These are phyloP conservation scores for Umbilicaria muhlenbergii DNA, from an alignment of 495 filamentous ascomycete genomes.

Conservation along the genomic window DNA sequence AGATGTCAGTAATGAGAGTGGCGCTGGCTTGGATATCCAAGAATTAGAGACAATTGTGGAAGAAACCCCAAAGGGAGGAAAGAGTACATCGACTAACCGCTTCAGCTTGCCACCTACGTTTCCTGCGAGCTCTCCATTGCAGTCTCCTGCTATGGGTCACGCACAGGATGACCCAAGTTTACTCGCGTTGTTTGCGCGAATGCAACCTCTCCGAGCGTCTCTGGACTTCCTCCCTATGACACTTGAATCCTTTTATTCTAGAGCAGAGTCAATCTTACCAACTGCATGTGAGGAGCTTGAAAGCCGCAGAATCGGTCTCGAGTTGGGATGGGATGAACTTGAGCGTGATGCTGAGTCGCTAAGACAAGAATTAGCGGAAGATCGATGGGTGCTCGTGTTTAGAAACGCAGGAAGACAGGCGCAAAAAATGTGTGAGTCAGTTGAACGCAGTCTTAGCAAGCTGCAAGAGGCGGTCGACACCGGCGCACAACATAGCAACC, in stretches of 20 bases:
- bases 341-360: slow-evolving; percentile 77
- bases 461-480: slow-evolving; percentile 67
- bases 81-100: slow-evolving; percentile 39
- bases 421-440: slow-evolving; percentile 85
- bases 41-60: slow-evolving; percentile 91
- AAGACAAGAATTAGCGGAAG: slow-evolving; percentile 78
- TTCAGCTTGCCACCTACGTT: slow-evolving; percentile 48
- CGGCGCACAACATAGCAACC: slow-evolving; percentile 53
- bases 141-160: slow-evolving; percentile 36
- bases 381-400: slow-evolving; percentile 90
- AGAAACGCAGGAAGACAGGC: slow-evolving; percentile 84
- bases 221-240: slow-evolving; percentile 96
- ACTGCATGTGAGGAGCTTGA: slow-evolving; percentile 83
- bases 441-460: slow-evolving; percentile 69
- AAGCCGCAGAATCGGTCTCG: slow-evolving; percentile 48
- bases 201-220: slow-evolving; percentile 86
- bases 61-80: slow-evolving; percentile 50
- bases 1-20: slow-evolving; percentile 23
- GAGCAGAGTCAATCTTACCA: slow-evolving; percentile 64
- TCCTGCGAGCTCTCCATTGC: slow-evolving; percentile 39
- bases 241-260: slow-evolving; percentile 62
- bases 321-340: slow-evolving; percentile 65
- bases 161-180: slow-evolving; percentile 64
- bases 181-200: slow-evolving; percentile 76
- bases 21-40: slow-evolving; percentile 62